Percentiles rank a stretch among this genome's conserved stretches.
These are phyloP conservation scores for Colletotrichum incanum DNA, from an alignment of 2,329 filamentous ascomycete species.

Conservation along the genomic window DNA sequence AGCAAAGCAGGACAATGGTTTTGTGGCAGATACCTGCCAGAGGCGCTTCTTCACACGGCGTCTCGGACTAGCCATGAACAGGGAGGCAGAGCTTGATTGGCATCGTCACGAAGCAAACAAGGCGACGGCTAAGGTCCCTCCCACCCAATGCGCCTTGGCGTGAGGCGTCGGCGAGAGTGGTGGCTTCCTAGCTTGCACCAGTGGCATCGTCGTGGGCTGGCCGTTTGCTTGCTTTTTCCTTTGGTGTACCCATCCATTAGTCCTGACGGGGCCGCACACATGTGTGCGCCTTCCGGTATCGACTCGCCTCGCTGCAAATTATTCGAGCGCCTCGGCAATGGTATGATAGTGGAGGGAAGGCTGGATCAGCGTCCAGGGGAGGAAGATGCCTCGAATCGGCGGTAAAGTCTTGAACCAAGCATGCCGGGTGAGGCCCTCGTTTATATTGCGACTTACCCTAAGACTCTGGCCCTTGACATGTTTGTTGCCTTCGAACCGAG, in stretches of 20 bases:
- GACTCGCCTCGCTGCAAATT: slow-evolving; percentile 9
- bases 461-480: neutral
- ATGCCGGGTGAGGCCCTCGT: neutral
- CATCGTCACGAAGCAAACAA: slow-evolving; percentile 16
- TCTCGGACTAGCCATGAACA: neutral
- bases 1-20: neutral
- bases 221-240: slow-evolving; percentile 36
- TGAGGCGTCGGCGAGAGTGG: slow-evolving; percentile 12
- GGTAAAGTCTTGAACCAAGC: slow-evolving; percentile 3
- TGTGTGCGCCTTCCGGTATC: slow-evolving; percentile 6
- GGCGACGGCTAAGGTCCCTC: neutral
- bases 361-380: neutral
- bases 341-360: neutral
- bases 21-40: neutral
- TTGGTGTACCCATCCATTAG: slow-evolving; percentile 22
- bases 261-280: slow-evolving; percentile 17
- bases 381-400: slow-evolving; percentile 9
- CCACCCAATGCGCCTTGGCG: slow-evolving; percentile 17
- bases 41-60: neutral
- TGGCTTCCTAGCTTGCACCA: slow-evolving; percentile 32
- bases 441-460: slow-evolving; percentile 3
- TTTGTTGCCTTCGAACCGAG: neutral
- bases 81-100: slow-evolving; percentile 4
- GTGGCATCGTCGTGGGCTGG: slow-evolving; percentile 28
- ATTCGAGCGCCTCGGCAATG: slow-evolving; percentile 15